Conservation (phyloP, 495 filamentous ascomycete species). For the Annulohypoxylon bovei region DNA sequence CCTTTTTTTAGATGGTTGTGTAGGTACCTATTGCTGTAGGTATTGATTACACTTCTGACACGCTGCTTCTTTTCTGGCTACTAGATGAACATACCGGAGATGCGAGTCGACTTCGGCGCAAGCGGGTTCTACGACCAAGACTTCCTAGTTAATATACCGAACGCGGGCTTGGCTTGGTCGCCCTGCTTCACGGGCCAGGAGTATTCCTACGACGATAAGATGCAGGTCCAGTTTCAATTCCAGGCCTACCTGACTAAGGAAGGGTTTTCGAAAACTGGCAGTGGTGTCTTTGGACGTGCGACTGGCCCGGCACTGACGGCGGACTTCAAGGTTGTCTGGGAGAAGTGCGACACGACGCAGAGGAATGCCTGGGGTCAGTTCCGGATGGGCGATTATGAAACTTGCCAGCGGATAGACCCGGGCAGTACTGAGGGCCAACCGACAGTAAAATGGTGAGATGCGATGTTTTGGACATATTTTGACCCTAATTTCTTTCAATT, state of each 20-base stretch:
- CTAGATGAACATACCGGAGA: conserved; percentile 31
- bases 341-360: conserved; percentile 29
- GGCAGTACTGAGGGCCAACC: conserved; percentile 11
- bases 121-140: conserved; percentile 22
- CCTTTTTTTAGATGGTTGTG: not conserved
- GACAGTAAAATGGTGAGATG: conserved; percentile 28
- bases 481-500: too few species aligned
- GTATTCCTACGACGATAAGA: conserved; percentile 37
- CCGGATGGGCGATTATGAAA: conserved; percentile 34
- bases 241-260: conserved; percentile 37
- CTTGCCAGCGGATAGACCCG: conserved; percentile 19
- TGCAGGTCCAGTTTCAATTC: conserved; percentile 40
- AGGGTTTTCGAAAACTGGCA: conserved; percentile 27
- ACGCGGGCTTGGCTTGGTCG: conserved; percentile 22
- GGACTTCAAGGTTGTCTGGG: conserved; percentile 29
- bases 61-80: not conserved
- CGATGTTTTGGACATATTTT: not conserved
- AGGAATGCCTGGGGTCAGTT: conserved; percentile 37
- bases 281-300: conserved; percentile 28
- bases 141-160: conserved; percentile 30
- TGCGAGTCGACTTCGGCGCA: conserved; percentile 19
- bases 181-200: conserved; percentile 36
- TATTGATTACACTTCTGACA: not conserved
- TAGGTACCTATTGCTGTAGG: too few species aligned
- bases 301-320: conserved; percentile 26